Base-by-base conservation (phyloP, 305 asterid species). In the Fraxinus ornus region DNA sequence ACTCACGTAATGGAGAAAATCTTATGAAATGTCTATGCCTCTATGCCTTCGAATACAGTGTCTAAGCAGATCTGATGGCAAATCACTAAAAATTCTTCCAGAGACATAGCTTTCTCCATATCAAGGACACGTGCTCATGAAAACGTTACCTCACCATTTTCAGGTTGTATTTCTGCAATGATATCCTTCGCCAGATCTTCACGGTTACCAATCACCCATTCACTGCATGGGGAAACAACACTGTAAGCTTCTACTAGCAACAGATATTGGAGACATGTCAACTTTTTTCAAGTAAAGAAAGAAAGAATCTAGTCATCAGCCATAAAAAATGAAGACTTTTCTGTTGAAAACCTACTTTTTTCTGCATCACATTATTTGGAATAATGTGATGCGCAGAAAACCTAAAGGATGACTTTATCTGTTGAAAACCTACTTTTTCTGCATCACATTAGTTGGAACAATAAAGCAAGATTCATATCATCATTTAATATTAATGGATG, bases 191-290 rank as follows among this genome's bases (percentile, higher is more conserved):
- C 95, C 86, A 96, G 84, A 83, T 93, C 99, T 90, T 96, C 99
- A 75, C 97, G 97, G 87, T 96, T 94, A 68, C 98, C 99, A 79
- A 96, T 91, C 86, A 96, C 99, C 99, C 98, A 94, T 90, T 96
- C 99, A 88, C 99, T 96, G 92, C 88, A 89, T 83, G 81, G 49
- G 21, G 83, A 76, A 80, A 26, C 60, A 70, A 80, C 8, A 76
- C 36, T 62, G 55, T 22, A 21, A 79, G 62, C 19, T 75, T 76
- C 32, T 5, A 60, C 77, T 57, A 76, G 57, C 52, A 72, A 26
- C 33, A 7, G 73, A 70, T 70, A 70, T 68, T 13, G 19, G 3
- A 12, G 75, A 70, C 37, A 70, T 30, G 41, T 15, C 37, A 70
- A 28, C 22, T 0, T 32, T 28, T 70, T 13, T 70, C 75, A 32